Evolutionary conservation across 805 yeast species (phyloP), one percentile per base, ranked within the genome.

Genomic region (Hanseniaspora occidentalis): DNA sequence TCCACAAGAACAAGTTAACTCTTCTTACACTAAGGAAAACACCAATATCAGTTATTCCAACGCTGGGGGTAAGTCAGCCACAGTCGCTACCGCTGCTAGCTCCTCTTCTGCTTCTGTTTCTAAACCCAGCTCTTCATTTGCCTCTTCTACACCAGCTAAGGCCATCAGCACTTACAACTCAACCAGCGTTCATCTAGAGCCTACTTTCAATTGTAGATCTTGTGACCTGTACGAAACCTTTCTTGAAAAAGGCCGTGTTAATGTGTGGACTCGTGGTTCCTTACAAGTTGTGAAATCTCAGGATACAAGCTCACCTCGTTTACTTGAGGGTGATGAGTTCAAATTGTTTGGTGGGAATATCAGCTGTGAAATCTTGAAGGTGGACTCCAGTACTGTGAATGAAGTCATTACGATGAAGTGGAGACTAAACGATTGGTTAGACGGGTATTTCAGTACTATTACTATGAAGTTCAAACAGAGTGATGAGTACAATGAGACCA

Each of bases 351-450:
- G 95, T 11, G 96, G 96, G 13, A 84, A 85, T 45, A 78, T 92
- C 39, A 58, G 70, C 14, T 95, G 96, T 39, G 73, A 75, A 53
- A 65, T 85, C 47, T 50, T 70, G 34, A 75, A 72, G 49, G 9
- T 24, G 11, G 29, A 31, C 16, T 14, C 31, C 6, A 66, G 84
- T 44, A 71, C 66, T n/a, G 66, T 69, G 40, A 73, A 73, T 54
- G 70, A 74, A 50, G 64, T 63, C 39, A 76, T 92, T 42, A 74
- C 67, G 11, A 79, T 83, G 71, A 61, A 71, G 23, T 92, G 99
- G 99, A 74, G 96, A 59, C 68, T 92, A 47, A 74, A 70, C 34
- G 83, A 79, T 51, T 92, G 99, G 99, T 81, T 80, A 55, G 61
- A 62, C n/a, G 94, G 82, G 27, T 92, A 84, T 58, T 79, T 53